Base-by-base conservation (phyloP, 2,329 filamentous ascomycete species). In the Cercospora brassicicola region DNA sequence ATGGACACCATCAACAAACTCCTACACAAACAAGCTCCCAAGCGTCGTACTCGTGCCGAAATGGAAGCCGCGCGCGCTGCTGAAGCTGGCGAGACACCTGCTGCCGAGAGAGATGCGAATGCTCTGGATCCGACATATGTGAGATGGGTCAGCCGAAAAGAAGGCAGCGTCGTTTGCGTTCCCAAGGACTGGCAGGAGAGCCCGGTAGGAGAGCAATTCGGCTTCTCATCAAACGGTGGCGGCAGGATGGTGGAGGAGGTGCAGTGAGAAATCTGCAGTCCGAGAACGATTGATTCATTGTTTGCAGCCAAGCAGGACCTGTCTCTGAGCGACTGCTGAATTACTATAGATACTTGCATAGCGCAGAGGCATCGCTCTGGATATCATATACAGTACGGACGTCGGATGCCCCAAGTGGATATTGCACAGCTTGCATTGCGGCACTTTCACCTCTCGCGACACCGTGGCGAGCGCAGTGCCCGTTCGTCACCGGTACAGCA, bases 1-100 rank as follows among this genome's bases (percentile, higher is more conserved):
- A 92, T 93, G 87, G 92, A 94, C 83, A 95, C 92, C 0, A 94
- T 95, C 85, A 94, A 95, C 83, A 93, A 94, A 75, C 88, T 95
- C 1, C 87, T 95, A 62, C 93, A 93, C 80, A 93, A 94, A 77
- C 92, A 94, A 78, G 91, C 91, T 0, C 90, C 91, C 26, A 94
- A 94, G 79, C 81, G 83, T 45, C 81, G 82, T 23, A 81, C 81
- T 4, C 76, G 79, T n/a, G 88, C 87, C 66, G 78, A 80, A 62
- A 81, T 79, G 73, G 79, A 78, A 79, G 74, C 82, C 74, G 78
- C 78, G 53, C 81, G 79, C 11, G 78, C 78, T 56, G 80, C 78
- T 11, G 86, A 83, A 36, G 53, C 62, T 30, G 62, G 62, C 7
- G 85, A 85, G 10, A 82, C 81, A 2, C 82, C 83, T 7, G 85